Percentiles rank a stretch among this genome's conserved stretches.
These are phyloP conservation scores for Pseudogymnoascus sp. DNA, from an alignment of 2,329 filamentous ascomycete species.

Conservation along the genomic window DNA sequence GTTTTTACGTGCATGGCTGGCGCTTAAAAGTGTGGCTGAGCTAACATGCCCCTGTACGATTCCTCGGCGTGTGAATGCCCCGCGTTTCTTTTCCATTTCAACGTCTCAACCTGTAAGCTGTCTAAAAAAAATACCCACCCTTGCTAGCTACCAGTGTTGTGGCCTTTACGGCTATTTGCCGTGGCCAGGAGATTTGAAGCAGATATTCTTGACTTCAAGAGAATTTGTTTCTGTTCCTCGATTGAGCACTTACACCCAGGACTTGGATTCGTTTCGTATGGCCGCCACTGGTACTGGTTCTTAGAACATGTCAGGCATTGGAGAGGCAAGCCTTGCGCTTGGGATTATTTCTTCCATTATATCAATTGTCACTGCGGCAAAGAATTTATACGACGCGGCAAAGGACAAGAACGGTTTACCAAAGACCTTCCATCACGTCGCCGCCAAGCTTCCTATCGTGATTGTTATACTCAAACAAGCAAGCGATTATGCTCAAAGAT, in stretches of 20 bases:
- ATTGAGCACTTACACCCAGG: background rate
- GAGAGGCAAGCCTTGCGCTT: constrained; percentile 16
- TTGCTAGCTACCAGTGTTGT: background rate
- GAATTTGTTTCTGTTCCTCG: background rate
- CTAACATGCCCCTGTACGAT: background rate
- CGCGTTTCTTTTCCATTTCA: background rate
- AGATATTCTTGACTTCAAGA: background rate
- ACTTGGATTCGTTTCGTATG: background rate
- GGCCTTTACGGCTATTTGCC: background rate
- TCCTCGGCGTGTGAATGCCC: background rate
- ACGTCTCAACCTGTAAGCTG: background rate
- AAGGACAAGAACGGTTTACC: constrained; percentile 14
- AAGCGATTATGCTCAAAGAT: background rate
- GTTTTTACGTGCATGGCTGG: background rate
- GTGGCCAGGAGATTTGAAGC: background rate
- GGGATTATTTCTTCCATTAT: constrained; percentile 18
- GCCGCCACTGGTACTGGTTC: background rate
- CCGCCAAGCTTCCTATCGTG: background rate
- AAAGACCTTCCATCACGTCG: constrained; percentile 8
- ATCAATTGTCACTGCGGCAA: constrained; percentile 14
- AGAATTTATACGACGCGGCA: constrained; percentile 14
- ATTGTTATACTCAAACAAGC: background rate
- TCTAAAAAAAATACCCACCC: background rate
- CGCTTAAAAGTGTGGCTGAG: background rate
- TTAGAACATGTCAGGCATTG: constrained; percentile 15